Base-by-base conservation (phyloP, 768 basidiomycete species). In the Trametes cinnabarina region DNA sequence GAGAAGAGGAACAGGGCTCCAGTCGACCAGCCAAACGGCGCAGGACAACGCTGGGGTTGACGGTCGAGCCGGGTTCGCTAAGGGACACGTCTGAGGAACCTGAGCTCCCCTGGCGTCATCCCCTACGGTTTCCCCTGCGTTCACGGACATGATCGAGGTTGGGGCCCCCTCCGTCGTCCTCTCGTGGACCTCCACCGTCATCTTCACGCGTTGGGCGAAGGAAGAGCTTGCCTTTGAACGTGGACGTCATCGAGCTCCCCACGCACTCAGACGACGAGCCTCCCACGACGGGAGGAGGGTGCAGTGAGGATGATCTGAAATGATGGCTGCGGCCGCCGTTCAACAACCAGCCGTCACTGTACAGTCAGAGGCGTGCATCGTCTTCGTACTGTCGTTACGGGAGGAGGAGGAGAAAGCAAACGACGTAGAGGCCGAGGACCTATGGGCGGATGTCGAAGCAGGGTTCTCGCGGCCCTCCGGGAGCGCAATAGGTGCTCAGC, bases 191-290 rank as follows among this genome's bases (percentile, higher is more conserved):
- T 11, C 42, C 28, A 3, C 40, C 40, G 17, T 43, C 51, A 7
- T 26, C 30, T 3, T 28, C 28, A 6, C 41, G 19, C 4, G 12
- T 20, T 2, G n/a, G 17, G 8, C 41, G 41, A 28, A 25, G 51
- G 17, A 43, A 22, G 19, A 19, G 22, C 19, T n/a, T n/a, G 7
- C 17, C 26, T 12, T 32, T 32, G 15, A 50, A 51, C 19, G 50
- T 12, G 6, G 57, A 58, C 26, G 51, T 52, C 25, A 58, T 58
- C 34, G 39, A 35, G 19, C 34, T 58, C 42, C 40, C 57, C 19
- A 58, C 50, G 26, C 50, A 58, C 44, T 57, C 47, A 3, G 55
- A 43, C 9, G 55, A 47, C 47, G 55, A 49, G 4, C 28, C n/a
- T 14, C 8, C 12, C 5, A 23, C 19, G 12, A 15, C 32, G 20